A percentile compares a stretch with the other conserved stretches of the same genome.
Evolutionary conservation across 768 basidiomycete genomes (phyloP).

Genomic region (Hemileccinum rubropunctum): DNA sequence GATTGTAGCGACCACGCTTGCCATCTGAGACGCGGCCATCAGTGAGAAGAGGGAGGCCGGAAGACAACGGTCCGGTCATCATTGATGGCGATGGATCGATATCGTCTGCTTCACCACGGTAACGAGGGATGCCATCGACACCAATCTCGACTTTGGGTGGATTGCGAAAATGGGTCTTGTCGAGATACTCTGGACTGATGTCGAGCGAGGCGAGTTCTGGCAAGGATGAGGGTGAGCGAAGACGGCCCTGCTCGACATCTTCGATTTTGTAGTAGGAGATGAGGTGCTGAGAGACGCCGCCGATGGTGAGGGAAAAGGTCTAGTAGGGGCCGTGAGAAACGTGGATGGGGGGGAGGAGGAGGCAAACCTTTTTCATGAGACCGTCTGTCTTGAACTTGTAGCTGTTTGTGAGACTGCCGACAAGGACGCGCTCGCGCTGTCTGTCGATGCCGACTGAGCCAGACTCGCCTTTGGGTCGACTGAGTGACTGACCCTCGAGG

Average conservation of each 20-base stretch:
- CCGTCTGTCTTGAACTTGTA: slow-evolving; percentile 93
- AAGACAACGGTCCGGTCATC: slow-evolving; percentile 41
- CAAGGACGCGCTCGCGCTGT: slow-evolving; percentile 73
- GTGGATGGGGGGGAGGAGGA: slow-evolving; percentile 1
- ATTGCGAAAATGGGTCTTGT: slow-evolving; percentile 87
- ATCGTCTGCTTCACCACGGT: slow-evolving; percentile 83
- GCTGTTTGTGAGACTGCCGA: slow-evolving; percentile 89
- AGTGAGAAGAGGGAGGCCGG: slow-evolving; percentile 48
- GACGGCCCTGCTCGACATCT: slow-evolving; percentile 85
- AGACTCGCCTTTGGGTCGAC: slow-evolving; percentile 59
- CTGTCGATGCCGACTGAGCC: slow-evolving; percentile 55
- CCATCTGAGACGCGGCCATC: slow-evolving; percentile 43
- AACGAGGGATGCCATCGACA: slow-evolving; percentile 76
- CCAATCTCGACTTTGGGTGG: slow-evolving; percentile 88
- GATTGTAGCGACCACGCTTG: slow-evolving; percentile 46
- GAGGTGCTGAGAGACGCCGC: slow-evolving; percentile 84
- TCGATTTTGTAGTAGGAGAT: slow-evolving; percentile 94
- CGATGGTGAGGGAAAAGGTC: slow-evolving; percentile 90
- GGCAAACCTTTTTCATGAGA: slow-evolving; percentile 91
- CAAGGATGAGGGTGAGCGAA: slow-evolving; percentile 83
- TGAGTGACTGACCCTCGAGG: slow-evolving; percentile 47
- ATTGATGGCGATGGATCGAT: slow-evolving; percentile 44
- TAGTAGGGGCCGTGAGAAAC: slow-evolving; percentile 39
- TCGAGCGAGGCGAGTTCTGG: slow-evolving; percentile 85
- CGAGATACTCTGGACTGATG: slow-evolving; percentile 84